Evolutionary conservation across 805 yeast genomes (phyloP).

Genomic region (Metschnikowia kofuensis): DNA sequence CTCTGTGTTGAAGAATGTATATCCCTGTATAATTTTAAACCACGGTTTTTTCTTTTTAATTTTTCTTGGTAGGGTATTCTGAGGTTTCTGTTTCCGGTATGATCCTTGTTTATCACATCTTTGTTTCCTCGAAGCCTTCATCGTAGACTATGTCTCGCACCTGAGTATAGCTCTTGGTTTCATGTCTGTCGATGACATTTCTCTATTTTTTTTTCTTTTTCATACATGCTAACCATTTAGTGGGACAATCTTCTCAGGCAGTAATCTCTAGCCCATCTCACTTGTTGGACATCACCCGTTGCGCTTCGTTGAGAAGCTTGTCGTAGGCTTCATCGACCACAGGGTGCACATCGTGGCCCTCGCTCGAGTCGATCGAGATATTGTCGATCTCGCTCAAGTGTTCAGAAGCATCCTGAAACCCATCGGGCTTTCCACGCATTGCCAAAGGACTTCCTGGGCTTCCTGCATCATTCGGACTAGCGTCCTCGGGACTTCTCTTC

Average conservation of each 20-base stretch:
- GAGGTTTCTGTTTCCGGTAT: too few species aligned
- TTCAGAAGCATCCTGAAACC: conserved; percentile 6
- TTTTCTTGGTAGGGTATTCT: neutral
- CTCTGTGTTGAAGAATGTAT: too few species aligned
- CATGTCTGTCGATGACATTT: too few species aligned
- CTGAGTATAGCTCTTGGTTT: too few species aligned
- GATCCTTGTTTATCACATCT: too few species aligned
- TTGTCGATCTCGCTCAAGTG: conserved; percentile 16
- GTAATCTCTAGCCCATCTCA: conserved; percentile 1
- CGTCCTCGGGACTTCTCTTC: conserved; percentile 9
- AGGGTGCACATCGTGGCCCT: conserved; percentile 26
- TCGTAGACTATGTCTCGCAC: too few species aligned
- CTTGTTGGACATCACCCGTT: conserved; percentile 56
- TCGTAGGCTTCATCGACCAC: conserved; percentile 75
- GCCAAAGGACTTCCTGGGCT: conserved; percentile 1
- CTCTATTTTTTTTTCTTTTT: neutral
- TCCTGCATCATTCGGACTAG: neutral
- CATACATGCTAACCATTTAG: neutral
- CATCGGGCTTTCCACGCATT: conserved; percentile 2
- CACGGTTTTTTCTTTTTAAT: neutral
- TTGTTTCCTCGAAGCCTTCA: too few species aligned
- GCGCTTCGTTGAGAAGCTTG: conserved; percentile 64
- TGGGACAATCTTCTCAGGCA: too few species aligned
- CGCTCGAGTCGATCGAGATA: conserved; percentile 29
- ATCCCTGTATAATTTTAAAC: conserved; percentile 1